These are phyloP conservation scores for Monilinia laxa DNA, from an alignment of 2,329 filamentous ascomycete species.

Conservation along the genomic window DNA sequence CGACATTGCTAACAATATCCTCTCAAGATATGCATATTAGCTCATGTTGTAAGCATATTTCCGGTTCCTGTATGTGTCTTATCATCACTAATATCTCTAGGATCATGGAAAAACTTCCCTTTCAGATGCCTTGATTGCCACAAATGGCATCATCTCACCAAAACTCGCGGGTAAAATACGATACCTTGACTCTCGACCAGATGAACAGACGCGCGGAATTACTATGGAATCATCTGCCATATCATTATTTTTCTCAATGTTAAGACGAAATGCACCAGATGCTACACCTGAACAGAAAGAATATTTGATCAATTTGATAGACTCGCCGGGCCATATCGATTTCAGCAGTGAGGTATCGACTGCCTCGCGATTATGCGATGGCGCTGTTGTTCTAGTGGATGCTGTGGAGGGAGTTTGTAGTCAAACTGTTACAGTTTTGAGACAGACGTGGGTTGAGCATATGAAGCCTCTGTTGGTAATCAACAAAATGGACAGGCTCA, in stretches of 20 bases:
- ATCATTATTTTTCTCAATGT: slow-evolving; percentile 91
- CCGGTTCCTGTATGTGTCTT: not conserved
- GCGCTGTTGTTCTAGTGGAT: slow-evolving; percentile 90
- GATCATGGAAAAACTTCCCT: slow-evolving; percentile 98
- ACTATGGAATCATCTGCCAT: slow-evolving; percentile 99
- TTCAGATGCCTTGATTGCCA: slow-evolving; percentile 92
- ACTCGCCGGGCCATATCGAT: slow-evolving; percentile 97
- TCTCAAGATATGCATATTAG: slow-evolving; percentile 83
- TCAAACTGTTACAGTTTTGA: slow-evolving; percentile 93
- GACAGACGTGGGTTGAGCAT: slow-evolving; percentile 94
- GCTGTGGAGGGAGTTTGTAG: slow-evolving; percentile 98
- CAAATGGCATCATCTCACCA: slow-evolving; percentile 98
- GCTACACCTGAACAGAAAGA: slow-evolving; percentile 73
- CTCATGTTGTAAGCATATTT: slow-evolving; percentile 69
- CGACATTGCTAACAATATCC: slow-evolving; percentile 27
- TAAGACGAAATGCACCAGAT: slow-evolving; percentile 69
- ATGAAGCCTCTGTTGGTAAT: slow-evolving; percentile 92
- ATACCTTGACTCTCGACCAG: slow-evolving; percentile 92
- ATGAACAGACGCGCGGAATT: slow-evolving; percentile 93
- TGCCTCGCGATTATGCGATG: slow-evolving; percentile 89
- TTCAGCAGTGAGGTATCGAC: slow-evolving; percentile 98
- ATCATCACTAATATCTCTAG: slow-evolving; percentile 41
- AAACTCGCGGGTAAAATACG: slow-evolving; percentile 97
- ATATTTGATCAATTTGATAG: slow-evolving; percentile 95
- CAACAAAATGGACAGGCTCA: slow-evolving; percentile 95